Evolutionary conservation across 805 yeast genomes (phyloP).

Genomic region (Teunomyces panamensis): DNA sequence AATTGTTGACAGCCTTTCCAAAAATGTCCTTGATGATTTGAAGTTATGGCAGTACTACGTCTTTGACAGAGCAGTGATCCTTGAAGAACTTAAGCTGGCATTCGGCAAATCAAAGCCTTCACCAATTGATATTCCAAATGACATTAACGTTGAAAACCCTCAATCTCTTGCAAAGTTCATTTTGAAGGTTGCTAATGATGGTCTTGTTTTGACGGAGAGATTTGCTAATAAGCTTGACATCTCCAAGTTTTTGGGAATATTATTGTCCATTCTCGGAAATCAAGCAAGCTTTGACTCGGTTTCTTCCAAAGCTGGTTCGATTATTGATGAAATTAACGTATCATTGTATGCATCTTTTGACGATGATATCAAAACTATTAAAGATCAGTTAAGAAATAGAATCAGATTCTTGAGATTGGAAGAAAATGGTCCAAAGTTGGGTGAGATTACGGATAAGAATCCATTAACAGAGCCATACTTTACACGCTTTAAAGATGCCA

Average conservation of each 20-base stretch:
- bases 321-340: slow-evolving; percentile 76
- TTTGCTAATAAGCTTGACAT: slow-evolving; percentile 54
- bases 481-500: slow-evolving; percentile 57
- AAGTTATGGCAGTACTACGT: slow-evolving; percentile 89
- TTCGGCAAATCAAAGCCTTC: slow-evolving; percentile 26
- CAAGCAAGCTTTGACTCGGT: slow-evolving; percentile 21
- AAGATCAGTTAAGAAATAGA: slow-evolving; percentile 71
- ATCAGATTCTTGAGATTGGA: slow-evolving; percentile 76
- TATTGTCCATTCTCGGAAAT: not conserved
- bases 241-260: slow-evolving; percentile 48
- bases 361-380: slow-evolving; percentile 61
- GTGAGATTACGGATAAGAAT: slow-evolving; percentile 46
- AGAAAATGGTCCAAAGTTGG: slow-evolving; percentile 76
- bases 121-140: slow-evolving; percentile 14
- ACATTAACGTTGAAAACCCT: slow-evolving; percentile 35
- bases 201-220: slow-evolving; percentile 49
- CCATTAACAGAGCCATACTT: slow-evolving; percentile 88
- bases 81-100: slow-evolving; percentile 33
- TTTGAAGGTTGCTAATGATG: slow-evolving; percentile 36
- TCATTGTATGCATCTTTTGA: slow-evolving; percentile 74
- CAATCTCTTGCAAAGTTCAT: slow-evolving; percentile 50
- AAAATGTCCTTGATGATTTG: slow-evolving; percentile 62
- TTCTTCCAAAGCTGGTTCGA: slow-evolving; percentile 38
- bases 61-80: slow-evolving; percentile 49
- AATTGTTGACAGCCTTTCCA: slow-evolving; percentile 65